Evolutionary conservation across 164 flowering plant genomes (phyloP).

Genomic region (Vitis vinifera): DNA sequence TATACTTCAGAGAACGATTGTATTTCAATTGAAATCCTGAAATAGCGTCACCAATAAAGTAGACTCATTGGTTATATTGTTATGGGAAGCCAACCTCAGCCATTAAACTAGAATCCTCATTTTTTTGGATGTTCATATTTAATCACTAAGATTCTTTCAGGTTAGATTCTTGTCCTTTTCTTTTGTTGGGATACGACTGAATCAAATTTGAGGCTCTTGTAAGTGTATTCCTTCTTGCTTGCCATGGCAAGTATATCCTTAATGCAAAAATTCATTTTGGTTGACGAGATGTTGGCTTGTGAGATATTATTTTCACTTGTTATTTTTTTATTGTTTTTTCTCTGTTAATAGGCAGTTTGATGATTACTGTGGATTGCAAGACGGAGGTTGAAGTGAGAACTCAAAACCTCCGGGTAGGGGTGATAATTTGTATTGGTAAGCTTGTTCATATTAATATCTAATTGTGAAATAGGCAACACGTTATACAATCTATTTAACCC

Average conservation of each 20-base stretch:
- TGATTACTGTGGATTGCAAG: no score
- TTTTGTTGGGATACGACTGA: background rate
- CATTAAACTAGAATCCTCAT: slow-evolving; percentile 2
- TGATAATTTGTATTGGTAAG: no score
- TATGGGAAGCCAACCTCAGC: background rate
- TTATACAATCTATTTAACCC: no score
- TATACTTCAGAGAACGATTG: background rate
- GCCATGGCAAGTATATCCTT: background rate
- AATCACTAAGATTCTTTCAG: slow-evolving; percentile 9
- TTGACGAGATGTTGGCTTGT: background rate
- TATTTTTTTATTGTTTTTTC: background rate
- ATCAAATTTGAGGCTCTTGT: background rate
- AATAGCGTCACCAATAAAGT: background rate
- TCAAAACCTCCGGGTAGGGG: no score
- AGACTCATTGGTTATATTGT: background rate
- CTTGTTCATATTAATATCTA: no score
- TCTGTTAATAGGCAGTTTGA: background rate
- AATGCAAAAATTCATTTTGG: background rate
- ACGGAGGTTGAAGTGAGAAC: no score
- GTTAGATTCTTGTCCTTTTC: background rate
- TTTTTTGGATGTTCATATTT: background rate
- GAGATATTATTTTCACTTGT: background rate
- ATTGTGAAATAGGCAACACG: no score
- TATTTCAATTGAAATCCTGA: background rate
- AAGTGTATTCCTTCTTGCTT: background rate